These are phyloP conservation scores for Alternaria sp. DNA, from an alignment of 2,329 filamentous ascomycete genomes.

Conservation along the genomic window DNA sequence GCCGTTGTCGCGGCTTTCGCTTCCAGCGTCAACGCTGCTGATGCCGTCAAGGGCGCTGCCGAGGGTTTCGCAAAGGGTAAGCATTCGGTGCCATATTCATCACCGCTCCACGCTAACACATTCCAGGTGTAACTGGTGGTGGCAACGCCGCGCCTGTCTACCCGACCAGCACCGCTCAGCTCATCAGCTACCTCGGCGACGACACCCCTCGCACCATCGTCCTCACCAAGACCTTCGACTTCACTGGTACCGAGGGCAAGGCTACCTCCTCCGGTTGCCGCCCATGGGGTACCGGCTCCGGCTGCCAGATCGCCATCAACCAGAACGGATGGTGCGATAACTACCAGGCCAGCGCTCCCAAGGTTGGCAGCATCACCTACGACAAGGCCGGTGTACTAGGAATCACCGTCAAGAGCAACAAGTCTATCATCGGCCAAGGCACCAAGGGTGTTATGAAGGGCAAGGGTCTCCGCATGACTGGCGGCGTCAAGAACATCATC, in stretches of 20 bases:
- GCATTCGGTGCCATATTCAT: not conserved
- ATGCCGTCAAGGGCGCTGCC: conserved; percentile 33
- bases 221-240: conserved; percentile 63
- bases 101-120: not conserved
- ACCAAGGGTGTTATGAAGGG: conserved; percentile 63
- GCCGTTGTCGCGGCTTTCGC: conserved; percentile 25
- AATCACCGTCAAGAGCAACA: conserved; percentile 64
- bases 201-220: conserved; percentile 63
- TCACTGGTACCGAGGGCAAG: conserved; percentile 62
- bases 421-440: conserved; percentile 63
- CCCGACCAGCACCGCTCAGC: conserved; percentile 52
- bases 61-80: conserved; percentile 36
- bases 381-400: conserved; percentile 61
- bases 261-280: conserved; percentile 62
- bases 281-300: conserved; percentile 58
- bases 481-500: conserved; percentile 61
- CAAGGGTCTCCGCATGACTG: conserved; percentile 60
- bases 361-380: conserved; percentile 52
- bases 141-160: conserved; percentile 30
- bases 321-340: conserved; percentile 64
- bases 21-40: conserved; percentile 27
- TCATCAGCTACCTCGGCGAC: conserved; percentile 66
- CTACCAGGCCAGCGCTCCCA: conserved; percentile 61
- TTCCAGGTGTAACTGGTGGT: conserved; percentile 29
- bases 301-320: conserved; percentile 66